Conservation (phyloP, 1,284 basidiomycete genomes). For the Trichosporon sp. region DNA sequence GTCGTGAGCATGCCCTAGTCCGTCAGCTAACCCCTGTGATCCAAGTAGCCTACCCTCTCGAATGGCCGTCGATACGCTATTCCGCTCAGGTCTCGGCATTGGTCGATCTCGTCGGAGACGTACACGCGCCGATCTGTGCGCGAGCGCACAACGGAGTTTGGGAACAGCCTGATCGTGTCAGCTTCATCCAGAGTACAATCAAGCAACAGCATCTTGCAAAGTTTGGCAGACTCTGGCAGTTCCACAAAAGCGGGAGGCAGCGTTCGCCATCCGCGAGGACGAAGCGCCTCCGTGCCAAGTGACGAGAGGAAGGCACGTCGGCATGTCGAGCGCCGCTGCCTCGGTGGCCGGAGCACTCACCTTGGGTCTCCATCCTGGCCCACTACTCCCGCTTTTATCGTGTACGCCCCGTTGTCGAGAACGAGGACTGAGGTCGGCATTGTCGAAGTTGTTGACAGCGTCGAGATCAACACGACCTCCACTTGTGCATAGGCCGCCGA, state of each 20-base stretch:
- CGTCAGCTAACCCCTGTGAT: constrained; percentile 12
- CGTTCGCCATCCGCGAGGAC: no score
- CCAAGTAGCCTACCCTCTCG: constrained; percentile 60
- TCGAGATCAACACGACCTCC: not conserved
- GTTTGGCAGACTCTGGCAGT: no score
- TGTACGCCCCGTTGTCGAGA: constrained; percentile 77
- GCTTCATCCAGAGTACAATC: constrained; percentile 1
- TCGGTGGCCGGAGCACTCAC: constrained; percentile 23
- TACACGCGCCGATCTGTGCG: constrained; percentile 72
- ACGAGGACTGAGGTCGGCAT: constrained; percentile 54
- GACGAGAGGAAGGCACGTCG: not conserved
- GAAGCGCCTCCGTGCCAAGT: not conserved
- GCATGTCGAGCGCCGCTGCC: no score
- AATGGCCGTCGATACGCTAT: constrained; percentile 75
- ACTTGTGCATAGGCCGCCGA: not conserved
- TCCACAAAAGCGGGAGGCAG: no score
- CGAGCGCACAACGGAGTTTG: constrained; percentile 73
- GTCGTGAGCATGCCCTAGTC: constrained; percentile 77
- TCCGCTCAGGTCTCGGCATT: constrained; percentile 68
- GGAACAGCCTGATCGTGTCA: constrained; percentile 56
- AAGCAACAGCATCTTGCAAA: not conserved
- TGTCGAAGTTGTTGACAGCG: not conserved
- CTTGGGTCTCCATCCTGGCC: constrained; percentile 39
- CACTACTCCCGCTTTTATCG: constrained; percentile 67
- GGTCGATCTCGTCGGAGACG: constrained; percentile 71